A percentile compares a stretch with the other conserved stretches of the same genome.
Conservation (phyloP, 2,329 filamentous ascomycete species). For the Pseudopithomyces chartarum region DNA sequence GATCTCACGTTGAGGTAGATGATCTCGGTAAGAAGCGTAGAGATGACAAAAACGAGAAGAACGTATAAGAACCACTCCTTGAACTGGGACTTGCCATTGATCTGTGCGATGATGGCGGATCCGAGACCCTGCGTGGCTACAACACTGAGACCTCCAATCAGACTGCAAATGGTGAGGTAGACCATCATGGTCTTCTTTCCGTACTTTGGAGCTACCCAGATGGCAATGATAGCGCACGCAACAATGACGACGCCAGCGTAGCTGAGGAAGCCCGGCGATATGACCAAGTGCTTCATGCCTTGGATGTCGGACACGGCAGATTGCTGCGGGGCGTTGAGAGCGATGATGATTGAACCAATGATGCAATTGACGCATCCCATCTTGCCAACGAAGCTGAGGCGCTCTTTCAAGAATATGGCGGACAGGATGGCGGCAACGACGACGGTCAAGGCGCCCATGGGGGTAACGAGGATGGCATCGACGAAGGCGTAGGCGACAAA, state of each 20-base stretch:
- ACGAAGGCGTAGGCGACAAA: constrained; percentile 97
- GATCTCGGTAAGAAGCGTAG: constrained; percentile 90
- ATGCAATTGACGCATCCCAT: constrained; percentile 96
- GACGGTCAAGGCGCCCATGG: constrained; percentile 86
- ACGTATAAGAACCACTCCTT: constrained; percentile 98
- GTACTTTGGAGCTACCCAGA: constrained; percentile 84
- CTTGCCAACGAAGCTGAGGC: constrained; percentile 93
- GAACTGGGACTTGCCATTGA: constrained; percentile 79
- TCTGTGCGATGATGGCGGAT: constrained; percentile 86
- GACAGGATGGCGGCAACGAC: constrained; percentile 91
- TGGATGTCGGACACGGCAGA: constrained; percentile 87
- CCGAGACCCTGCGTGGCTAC: constrained; percentile 93
- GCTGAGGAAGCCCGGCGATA: constrained; percentile 81
- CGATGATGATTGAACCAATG: constrained; percentile 89
- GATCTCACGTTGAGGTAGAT: constrained; percentile 88
- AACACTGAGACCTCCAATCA: constrained; percentile 91
- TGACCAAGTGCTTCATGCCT: constrained; percentile 87
- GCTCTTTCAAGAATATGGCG: constrained; percentile 93
- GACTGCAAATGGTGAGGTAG: constrained; percentile 93
- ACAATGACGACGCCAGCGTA: constrained; percentile 85
- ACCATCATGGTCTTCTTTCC: constrained; percentile 98
- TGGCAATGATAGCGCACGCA: constrained; percentile 71
- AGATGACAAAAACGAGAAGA: constrained; percentile 84
- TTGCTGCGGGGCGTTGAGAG: constrained; percentile 86
- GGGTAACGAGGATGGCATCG: constrained; percentile 93